These are phyloP conservation scores for Artemisia argyi DNA, from an alignment of 129 eudicot genomes.

Conservation along the genomic window DNA sequence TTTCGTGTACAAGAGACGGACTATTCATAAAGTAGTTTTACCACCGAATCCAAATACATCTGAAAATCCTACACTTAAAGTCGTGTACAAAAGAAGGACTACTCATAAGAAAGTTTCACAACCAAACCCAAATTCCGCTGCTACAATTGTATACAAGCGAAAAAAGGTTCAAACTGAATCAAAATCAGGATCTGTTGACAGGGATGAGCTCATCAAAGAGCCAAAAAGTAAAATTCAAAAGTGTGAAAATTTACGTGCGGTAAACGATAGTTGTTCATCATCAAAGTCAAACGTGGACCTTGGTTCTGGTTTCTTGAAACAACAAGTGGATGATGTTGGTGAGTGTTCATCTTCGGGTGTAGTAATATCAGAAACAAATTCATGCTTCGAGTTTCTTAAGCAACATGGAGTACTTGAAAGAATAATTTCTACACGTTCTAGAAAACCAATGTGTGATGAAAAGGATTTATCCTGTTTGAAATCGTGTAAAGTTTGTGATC, in stretches of 20 bases:
- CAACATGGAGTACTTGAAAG: conserved; percentile 49
- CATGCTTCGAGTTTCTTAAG: conserved; percentile 48
- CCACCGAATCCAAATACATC: conserved; percentile 17
- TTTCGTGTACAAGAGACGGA: conserved; percentile 46
- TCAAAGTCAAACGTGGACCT: conserved; percentile 56
- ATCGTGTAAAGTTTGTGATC: conserved; percentile 58
- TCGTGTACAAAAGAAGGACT: conserved; percentile 50
- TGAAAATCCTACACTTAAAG: conserved; percentile 41
- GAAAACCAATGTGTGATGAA: conserved; percentile 7
- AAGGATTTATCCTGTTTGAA: conserved; percentile 38
- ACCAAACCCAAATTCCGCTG: conserved; percentile 30
- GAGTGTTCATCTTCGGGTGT: conserved; percentile 84
- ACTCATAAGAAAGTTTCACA: conserved; percentile 28
- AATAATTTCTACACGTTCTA: conserved; percentile 9
- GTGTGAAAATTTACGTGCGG: conserved; percentile 25
- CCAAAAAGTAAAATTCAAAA: conserved; percentile 25
- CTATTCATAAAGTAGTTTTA: conserved; percentile 13
- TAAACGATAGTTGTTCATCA: conserved; percentile 68
- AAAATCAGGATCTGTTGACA: conserved; percentile 39
- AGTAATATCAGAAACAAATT: conserved; percentile 39
- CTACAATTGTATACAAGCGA: conserved; percentile 48
- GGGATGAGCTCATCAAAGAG: conserved; percentile 32
- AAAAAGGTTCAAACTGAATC: conserved; percentile 35
- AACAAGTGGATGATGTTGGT: conserved; percentile 49
- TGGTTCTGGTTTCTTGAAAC: conserved; percentile 50